phyloP scores from a whole-genome alignment of 108 stramenopile species.

The Skeletonema costatum region DNA sequence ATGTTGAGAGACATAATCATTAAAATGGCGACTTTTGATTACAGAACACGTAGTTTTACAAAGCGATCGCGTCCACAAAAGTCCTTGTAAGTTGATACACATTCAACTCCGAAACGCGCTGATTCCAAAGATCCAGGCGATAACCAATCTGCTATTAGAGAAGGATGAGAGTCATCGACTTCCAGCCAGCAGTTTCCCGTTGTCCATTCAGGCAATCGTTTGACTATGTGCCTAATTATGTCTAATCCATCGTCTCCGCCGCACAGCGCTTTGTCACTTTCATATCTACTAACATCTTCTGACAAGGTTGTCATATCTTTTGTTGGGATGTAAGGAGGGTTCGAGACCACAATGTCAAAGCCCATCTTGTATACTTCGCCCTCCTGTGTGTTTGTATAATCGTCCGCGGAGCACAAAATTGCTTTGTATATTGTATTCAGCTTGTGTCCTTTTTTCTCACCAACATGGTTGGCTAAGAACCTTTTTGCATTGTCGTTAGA shows the following conservation, averaged over 20 bases:
- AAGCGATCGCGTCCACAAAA: constrained; percentile 81
- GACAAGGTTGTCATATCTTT: constrained; percentile 71
- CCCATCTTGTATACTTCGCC: constrained; percentile 25
- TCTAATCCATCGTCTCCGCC: constrained; percentile 93
- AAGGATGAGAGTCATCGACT: constrained; percentile 86
- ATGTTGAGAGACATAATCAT: neutral
- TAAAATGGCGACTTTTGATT: neutral
- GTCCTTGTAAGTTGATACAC: constrained; percentile 42
- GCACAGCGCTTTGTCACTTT: constrained; percentile 81
- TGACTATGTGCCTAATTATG: constrained; percentile 81
- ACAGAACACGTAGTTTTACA: constrained; percentile 58
- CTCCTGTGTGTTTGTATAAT: constrained; percentile 43
- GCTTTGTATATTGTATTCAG: constrained; percentile 34
- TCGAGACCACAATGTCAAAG: constrained; percentile 92
- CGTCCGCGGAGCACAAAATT: constrained; percentile 50
- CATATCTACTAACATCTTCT: constrained; percentile 72
- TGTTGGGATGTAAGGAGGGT: constrained; percentile 94
- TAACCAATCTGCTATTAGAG: constrained; percentile 45
- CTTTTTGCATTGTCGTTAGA: constrained; percentile 75
- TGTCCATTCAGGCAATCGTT: constrained; percentile 59
- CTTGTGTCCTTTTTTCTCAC: neutral
- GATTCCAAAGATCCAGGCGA: constrained; percentile 29
- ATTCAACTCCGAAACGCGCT: constrained; percentile 29
- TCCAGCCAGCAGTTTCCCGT: constrained; percentile 79
- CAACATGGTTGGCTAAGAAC: constrained; percentile 31